Base-by-base conservation (phyloP, 1,284 basidiomycete species). In the Ustilago crameri region DNA sequence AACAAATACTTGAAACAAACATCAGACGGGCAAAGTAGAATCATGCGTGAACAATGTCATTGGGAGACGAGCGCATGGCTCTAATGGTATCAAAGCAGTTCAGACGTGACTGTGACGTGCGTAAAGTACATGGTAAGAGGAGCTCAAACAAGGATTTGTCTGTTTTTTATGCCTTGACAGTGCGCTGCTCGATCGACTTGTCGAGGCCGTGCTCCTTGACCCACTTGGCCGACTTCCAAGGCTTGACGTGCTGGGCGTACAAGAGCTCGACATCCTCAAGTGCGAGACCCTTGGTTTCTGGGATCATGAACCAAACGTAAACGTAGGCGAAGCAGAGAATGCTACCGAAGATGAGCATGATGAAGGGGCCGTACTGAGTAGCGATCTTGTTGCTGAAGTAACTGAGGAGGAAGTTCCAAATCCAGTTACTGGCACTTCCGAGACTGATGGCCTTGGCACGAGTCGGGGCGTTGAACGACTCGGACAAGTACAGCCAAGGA, bases 371-470 rank as follows among this genome's bases (percentile, higher is more conserved):
- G n/a, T 66, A 79, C 76, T 86, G 77, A 42, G 80, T 85, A 2
- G 90, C 89, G 68, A 91, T 90, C 42, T 88, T 86, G 5, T 89
- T 89, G 1, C 88, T 85, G 80, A 91, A 91, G 87, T 89, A 91
- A 4, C 86, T 85, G 34, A 91, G 86, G n/a, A 91, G 84, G 84
- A 91, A 91, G 84, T 91, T 91, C 89, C 88, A 90, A 38, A 90
- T 48, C 89, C 88, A 89, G 77, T 86, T 84, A 9, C 9, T 37
- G 5, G 88, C 88, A 20, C 88, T 88, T 9, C 90, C 90, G 32
- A 91, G 85, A 0, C 90, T 90, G 76, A 92, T 91, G 57, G 87
- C 85, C 82, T 92, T 91, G 22, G 91, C 87, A 44, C 91, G 87
- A 14, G 92, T 89, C 2, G 91, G 91, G 85, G 88, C 88, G 35